Evolutionary conservation across 225 moss, liverwort and hornwort species (phyloP).

Genomic region (Antitrichia curtipendula): DNA sequence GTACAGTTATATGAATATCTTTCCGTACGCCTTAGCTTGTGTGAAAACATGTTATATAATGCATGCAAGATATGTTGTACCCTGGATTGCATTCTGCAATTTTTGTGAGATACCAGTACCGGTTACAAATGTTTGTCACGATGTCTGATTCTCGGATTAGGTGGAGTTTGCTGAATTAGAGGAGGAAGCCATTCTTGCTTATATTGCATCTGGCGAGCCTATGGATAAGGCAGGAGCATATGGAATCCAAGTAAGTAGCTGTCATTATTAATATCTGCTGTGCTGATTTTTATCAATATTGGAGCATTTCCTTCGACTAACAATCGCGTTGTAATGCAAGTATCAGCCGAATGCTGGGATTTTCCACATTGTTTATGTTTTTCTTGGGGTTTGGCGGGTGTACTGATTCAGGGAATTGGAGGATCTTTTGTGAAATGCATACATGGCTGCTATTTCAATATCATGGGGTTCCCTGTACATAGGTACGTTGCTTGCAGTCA

Average conservation of each 20-base stretch:
- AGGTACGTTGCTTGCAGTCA: conserved; percentile 25
- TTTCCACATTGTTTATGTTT: neutral
- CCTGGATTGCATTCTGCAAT: neutral
- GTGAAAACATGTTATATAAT: neutral
- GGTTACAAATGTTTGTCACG: neutral
- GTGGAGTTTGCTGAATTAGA: conserved; percentile 82
- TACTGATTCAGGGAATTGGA: conserved; percentile 58
- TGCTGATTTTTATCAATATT: neutral
- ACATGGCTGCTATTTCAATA: conserved; percentile 92
- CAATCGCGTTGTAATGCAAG: neutral
- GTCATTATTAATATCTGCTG: neutral
- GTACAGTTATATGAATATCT: conserved; percentile 7
- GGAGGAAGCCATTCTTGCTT: conserved; percentile 70
- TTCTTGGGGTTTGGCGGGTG: neutral
- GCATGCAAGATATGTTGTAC: neutral
- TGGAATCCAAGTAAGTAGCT: conserved; percentile 72
- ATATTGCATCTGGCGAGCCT: conserved; percentile 85
- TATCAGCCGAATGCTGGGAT: neutral
- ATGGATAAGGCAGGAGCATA: conserved; percentile 99
- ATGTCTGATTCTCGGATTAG: conserved; percentile 6
- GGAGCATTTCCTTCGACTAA: neutral
- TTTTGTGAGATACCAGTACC: neutral
- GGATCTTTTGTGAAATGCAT: conserved; percentile 88
- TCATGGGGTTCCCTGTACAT: conserved; percentile 94
- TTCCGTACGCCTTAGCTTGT: neutral